Conservation (phyloP, 148 eudicot genomes). For the Rhododendron molle region DNA sequence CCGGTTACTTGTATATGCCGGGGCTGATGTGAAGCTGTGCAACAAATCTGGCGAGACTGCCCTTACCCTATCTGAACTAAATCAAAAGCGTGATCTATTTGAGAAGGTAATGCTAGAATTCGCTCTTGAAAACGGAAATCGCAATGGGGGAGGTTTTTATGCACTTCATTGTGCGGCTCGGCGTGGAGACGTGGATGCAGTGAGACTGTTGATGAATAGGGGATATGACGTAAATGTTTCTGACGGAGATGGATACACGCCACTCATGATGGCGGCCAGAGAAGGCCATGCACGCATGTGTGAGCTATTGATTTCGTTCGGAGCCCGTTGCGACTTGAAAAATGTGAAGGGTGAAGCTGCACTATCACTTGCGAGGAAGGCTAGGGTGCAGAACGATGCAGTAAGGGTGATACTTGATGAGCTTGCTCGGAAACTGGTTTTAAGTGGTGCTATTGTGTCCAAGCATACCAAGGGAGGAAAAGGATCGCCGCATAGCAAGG, state of each 20-base stretch:
- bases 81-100: slow-evolving; percentile 45
- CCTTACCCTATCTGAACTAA: slow-evolving; percentile 38
- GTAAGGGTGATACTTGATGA: slow-evolving; percentile 55
- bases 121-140: slow-evolving; percentile 70
- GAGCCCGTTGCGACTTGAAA: slow-evolving; percentile 42
- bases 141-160: slow-evolving; percentile 52
- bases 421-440: slow-evolving; percentile 57
- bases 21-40: slow-evolving; percentile 66
- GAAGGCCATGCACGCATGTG: slow-evolving; percentile 64
- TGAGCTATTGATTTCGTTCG: slow-evolving; percentile 48
- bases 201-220: slow-evolving; percentile 41
- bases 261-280: slow-evolving; percentile 83
- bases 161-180: slow-evolving; percentile 87
- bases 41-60: slow-evolving; percentile 72
- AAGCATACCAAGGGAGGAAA: slow-evolving; percentile 86
- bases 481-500: slow-evolving; percentile 68
- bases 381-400: slow-evolving; percentile 31
- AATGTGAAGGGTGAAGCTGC: slow-evolving; percentile 67
- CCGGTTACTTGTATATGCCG: slow-evolving; percentile 68
- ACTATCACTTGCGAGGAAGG: slow-evolving; percentile 49
- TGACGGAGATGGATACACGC: slow-evolving; percentile 71
- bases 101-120: slow-evolving; percentile 84
- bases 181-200: slow-evolving; percentile 62
- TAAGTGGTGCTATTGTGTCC: slow-evolving; percentile 40
- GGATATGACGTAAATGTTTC: slow-evolving; percentile 66